phyloP scores from a whole-genome alignment of 768 basidiomycete genomes.

The Butyriboletus loyo region DNA sequence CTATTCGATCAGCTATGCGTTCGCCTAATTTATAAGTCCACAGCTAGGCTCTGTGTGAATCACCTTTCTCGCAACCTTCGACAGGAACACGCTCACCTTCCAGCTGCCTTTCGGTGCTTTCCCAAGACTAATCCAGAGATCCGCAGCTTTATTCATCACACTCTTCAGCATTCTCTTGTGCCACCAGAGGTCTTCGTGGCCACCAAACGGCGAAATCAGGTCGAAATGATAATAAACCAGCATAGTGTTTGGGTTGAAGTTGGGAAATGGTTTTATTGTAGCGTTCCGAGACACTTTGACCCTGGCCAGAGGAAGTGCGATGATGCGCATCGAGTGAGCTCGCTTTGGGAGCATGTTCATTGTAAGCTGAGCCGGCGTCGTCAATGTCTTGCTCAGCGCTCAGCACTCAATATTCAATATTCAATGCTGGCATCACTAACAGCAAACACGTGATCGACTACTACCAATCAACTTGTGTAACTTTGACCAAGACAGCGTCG shows the following conservation, averaged over 20 bases:
- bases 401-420: too few relatives aligned
- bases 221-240: slow-evolving; percentile 44
- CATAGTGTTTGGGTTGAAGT: slow-evolving; percentile 15
- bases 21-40: slow-evolving; percentile 63
- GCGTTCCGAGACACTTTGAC: slow-evolving; percentile 12
- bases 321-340: slow-evolving; percentile 40
- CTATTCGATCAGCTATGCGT: slow-evolving; percentile 64
- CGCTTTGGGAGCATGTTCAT: slow-evolving; percentile 18
- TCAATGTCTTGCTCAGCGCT: too few relatives aligned
- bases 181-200: slow-evolving; percentile 32
- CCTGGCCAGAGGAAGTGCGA: slow-evolving; percentile 44
- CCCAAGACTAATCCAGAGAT: slow-evolving; percentile 66
- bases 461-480: neutral
- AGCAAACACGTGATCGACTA: slow-evolving; percentile 18
- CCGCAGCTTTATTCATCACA: slow-evolving; percentile 49
- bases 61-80: slow-evolving; percentile 1
- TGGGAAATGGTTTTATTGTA: slow-evolving; percentile 3
- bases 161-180: slow-evolving; percentile 37
- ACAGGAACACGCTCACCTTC: slow-evolving; percentile 51
- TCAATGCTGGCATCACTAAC: too few relatives aligned
- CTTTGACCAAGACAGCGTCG: neutral
- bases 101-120: slow-evolving; percentile 62
- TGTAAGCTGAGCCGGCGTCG: neutral
- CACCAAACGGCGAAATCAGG: slow-evolving; percentile 26
- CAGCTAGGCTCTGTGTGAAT: slow-evolving; percentile 39